Base-by-base conservation (phyloP, 192 early-diverging fungal genomes). In the Tieghemiomyces parasiticus region DNA sequence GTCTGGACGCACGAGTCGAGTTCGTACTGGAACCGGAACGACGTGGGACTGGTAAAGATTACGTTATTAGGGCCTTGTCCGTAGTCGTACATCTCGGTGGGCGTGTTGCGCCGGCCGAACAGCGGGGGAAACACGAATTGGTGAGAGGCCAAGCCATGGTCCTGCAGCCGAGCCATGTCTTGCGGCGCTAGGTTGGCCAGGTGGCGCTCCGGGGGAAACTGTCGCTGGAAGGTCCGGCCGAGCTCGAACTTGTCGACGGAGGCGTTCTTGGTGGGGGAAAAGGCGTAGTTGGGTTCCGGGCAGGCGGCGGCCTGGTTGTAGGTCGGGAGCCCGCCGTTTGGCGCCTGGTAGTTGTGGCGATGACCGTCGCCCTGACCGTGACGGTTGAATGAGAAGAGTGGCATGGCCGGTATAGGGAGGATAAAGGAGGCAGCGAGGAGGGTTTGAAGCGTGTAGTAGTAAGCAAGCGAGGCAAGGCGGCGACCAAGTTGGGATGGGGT, bases 221-320 rank as follows among this genome's bases (percentile, higher is more conserved):
- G 30, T 13, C 30, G 50, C 2, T 30, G 50, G 30, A 52, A 52
- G 22, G 24, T 52, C 14, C 14, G 20, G 19, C 26, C 50, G 22
- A 52, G 26, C 6, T 29, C 50, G 50, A 2, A 52, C 16, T 25
- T 20, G 50, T 52, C 50, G 20, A 24, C 2, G 26, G 50, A 3
- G 22, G 50, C 50, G 26, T 52, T 52, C 26, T 52, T 52, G 24
- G 30, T 8, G 64, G 60, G 31, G 65, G 63, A 61, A 42, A 42
- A 42, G 6, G 16, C 8, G 38, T 42, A 16, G 38, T 16, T 42
- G 38, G 38, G 16, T 16, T 42, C 38, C 8, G 38, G 38, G 38
- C 38, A 42, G 38, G 38, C 38, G 38, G 38, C 38, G 38, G 38
- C 38, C 38, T 42, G 38, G 38, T 16, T 42, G 38, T 42, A 42